Evolutionary conservation across 345 rosid species (phyloP).

Genomic region (Citrus hindsii): DNA sequence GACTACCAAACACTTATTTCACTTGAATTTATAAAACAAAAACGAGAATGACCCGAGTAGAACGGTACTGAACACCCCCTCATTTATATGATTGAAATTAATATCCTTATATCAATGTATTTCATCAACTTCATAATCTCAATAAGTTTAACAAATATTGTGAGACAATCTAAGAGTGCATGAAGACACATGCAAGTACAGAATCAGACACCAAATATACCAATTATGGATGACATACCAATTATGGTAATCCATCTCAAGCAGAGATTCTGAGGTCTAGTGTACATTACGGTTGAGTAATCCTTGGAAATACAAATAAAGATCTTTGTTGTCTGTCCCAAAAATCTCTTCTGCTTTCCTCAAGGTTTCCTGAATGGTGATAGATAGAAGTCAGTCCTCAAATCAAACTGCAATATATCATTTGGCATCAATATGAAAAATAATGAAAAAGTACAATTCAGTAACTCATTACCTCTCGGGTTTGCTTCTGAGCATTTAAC

Average conservation of each 20-base stretch:
- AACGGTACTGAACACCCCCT: too few species aligned
- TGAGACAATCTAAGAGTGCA: background rate
- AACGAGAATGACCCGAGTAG: too few species aligned
- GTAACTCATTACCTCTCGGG: slow-evolving; percentile 60
- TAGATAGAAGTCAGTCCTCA: background rate
- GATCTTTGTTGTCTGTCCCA: slow-evolving; percentile 84
- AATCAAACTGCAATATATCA: background rate
- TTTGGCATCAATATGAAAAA: background rate
- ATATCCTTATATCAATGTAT: background rate
- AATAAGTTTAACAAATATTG: background rate
- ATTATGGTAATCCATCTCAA: slow-evolving; percentile 4
- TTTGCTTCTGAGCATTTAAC: slow-evolving; percentile 84
- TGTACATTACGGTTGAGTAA: slow-evolving; percentile 61
- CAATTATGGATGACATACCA: slow-evolving; percentile 12
- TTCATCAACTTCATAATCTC: background rate
- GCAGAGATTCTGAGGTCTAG: slow-evolving; percentile 23
- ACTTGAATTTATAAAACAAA: too few species aligned
- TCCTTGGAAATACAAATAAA: slow-evolving; percentile 76
- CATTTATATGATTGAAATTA: background rate
- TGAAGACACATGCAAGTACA: background rate
- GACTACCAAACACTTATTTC: too few species aligned
- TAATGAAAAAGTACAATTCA: background rate
- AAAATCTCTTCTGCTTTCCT: slow-evolving; percentile 90
- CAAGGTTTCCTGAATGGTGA: slow-evolving; percentile 69
- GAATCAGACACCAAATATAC: background rate